phyloP scores from a whole-genome alignment of 1,284 basidiomycete genomes.

The Naganishia albida region DNA sequence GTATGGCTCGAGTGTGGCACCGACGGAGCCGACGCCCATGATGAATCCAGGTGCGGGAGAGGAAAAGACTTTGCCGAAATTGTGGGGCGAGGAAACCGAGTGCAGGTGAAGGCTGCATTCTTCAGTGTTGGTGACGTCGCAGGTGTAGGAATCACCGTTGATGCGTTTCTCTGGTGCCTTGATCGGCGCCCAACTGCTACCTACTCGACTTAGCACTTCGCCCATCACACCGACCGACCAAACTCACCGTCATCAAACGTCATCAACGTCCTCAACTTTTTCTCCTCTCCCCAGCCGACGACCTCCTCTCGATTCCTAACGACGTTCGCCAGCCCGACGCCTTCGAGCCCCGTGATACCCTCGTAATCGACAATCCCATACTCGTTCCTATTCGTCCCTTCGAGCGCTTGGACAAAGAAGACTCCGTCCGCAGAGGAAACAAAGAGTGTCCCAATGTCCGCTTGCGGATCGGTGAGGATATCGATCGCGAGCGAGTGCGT shows the following conservation, averaged over 20 bases:
- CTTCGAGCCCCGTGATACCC: conserved; percentile 85
- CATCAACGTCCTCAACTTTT: conserved; percentile 73
- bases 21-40: conserved; percentile 91
- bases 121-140: conserved; percentile 63
- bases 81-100: conserved; percentile 86
- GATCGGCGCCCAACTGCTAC: conserved; percentile 74
- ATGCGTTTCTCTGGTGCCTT: conserved; percentile 65
- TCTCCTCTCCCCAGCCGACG: conserved; percentile 65
- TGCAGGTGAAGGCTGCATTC: conserved; percentile 85
- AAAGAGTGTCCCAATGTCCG: conserved; percentile 84
- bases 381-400: conserved; percentile 85
- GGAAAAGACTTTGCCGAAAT: conserved; percentile 89
- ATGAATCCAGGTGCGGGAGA: conserved; percentile 84
- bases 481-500: conserved; percentile 91
- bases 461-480: conserved; percentile 74
- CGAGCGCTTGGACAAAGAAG: conserved; percentile 87
- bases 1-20: conserved; percentile 70
- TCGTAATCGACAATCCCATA: conserved; percentile 89
- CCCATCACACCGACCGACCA: background rate
- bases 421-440: conserved; percentile 93
- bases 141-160: conserved; percentile 65
- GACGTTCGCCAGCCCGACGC: conserved; percentile 85
- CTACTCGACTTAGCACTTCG: conserved; percentile 43
- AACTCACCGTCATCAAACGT: conserved; percentile 85
- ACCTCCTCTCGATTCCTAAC: conserved; percentile 81